These are phyloP conservation scores for Rhizoclosmatium globosum DNA, from an alignment of 192 early-diverging fungal species.

Conservation along the genomic window DNA sequence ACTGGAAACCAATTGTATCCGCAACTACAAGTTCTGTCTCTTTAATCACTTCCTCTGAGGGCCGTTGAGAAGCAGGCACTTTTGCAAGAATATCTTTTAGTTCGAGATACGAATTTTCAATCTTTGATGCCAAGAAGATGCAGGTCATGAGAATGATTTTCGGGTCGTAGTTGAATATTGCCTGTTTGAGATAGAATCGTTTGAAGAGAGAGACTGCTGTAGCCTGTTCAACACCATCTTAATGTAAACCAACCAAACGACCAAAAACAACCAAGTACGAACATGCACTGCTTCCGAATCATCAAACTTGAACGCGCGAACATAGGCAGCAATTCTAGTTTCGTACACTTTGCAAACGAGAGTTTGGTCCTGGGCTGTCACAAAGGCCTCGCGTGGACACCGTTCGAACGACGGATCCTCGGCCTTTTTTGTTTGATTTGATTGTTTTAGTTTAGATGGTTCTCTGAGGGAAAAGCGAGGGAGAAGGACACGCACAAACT, in stretches of 20 bases:
- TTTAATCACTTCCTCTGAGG: slow-evolving; percentile 39
- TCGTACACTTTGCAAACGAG: slow-evolving; percentile 45
- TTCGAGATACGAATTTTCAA: slow-evolving; percentile 45
- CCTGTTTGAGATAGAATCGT: slow-evolving; percentile 57
- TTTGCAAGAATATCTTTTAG: slow-evolving; percentile 53
- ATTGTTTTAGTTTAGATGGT: too few relatives aligned
- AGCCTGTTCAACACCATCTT: slow-evolving; percentile 38
- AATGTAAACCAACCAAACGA: slow-evolving; percentile 13
- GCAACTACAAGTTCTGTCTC: slow-evolving; percentile 53
- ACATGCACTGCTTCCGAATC: slow-evolving; percentile 45
- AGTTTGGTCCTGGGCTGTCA: slow-evolving; percentile 51
- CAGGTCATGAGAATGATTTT: slow-evolving; percentile 57
- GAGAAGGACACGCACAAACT: neutral
- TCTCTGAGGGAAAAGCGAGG: neutral
- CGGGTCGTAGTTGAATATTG: slow-evolving; percentile 60
- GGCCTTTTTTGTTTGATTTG: neutral
- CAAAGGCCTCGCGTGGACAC: slow-evolving; percentile 23
- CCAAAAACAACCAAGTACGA: slow-evolving; percentile 2
- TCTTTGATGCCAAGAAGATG: slow-evolving; percentile 56
- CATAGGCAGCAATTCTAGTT: slow-evolving; percentile 44
- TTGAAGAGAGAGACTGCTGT: slow-evolving; percentile 59
- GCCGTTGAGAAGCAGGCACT: slow-evolving; percentile 44
- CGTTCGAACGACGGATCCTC: neutral
- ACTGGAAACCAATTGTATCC: slow-evolving; percentile 53
- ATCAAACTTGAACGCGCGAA: slow-evolving; percentile 46